Base-by-base conservation (phyloP, 352 stramenopile genomes). In the Aphanomyces euteiches region DNA sequence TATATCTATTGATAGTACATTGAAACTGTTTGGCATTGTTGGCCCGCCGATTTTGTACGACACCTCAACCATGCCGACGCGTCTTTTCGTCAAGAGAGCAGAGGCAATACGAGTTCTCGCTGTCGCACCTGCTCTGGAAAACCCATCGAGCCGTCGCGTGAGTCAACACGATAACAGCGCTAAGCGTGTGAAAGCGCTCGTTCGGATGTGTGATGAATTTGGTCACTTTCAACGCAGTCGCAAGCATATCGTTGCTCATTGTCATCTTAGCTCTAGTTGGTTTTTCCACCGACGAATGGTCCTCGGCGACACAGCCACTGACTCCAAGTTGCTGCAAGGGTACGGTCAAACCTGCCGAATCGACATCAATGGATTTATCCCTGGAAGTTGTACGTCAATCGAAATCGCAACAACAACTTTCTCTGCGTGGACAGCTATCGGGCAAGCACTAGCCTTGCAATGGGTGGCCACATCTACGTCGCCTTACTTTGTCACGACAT, bases 331-430 rank as follows among this genome's bases (percentile, higher is more conserved):
- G 12, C 60, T 21, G 13, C 3, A 48, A 37, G 48, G 21, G 12
- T 69, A 59, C 21, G 61, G 61, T 45, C 61, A 61, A 28, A 45
- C 10, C 28, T 70, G 64, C 45, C 5, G 37, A n/a, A 37, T 60
- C 2, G 40, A 53, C 38, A n/a, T 10, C 28, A n/a, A 10, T 10
- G 43, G 45, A 19, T 70, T 60, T 57, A 43, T 60, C 13, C 34
- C 34, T 6, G 19, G 13, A 10, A 54, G 28, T 7, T 70, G 64
- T 28, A 45, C 64, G 8, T 28, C 15, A 15, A 57, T 61, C 8
- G 64, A 70, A 50, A 45, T 70, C 17, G 54, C 48, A 7, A 70
- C 64, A 19, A 70, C 47, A 2, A 45, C 47, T 5, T 5, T 19
- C 15, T 37, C 54, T 17, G 64, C 64, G 19, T 70, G 64, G 64